phyloP scores from a whole-genome alignment of 768 basidiomycete species.

The Suillus weaverae region DNA sequence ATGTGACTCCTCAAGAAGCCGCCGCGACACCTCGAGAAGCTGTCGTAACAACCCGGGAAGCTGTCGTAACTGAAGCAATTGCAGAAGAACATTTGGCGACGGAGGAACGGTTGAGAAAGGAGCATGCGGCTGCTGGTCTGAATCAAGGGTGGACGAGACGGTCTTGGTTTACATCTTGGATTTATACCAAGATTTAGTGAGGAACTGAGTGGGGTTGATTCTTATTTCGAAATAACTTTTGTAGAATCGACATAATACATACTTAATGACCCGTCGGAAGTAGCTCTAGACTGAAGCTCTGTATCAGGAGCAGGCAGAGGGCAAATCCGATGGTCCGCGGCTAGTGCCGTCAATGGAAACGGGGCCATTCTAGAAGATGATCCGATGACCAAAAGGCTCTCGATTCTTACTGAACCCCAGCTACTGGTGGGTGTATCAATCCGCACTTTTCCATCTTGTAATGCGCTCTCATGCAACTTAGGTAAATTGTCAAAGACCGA shows the following conservation, averaged over 20 bases:
- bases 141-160: constrained; percentile 39
- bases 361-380: not conserved
- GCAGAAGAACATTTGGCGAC: constrained; percentile 67
- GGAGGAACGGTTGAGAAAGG: constrained; percentile 52
- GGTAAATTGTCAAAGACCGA: constrained; percentile 14
- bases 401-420: not conserved
- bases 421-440: not conserved
- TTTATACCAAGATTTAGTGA: constrained; percentile 44
- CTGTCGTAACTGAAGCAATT: constrained; percentile 66
- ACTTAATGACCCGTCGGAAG: not conserved
- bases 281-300: not conserved
- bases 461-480: not conserved
- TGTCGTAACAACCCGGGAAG: constrained; percentile 51
- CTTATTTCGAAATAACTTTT: not conserved
- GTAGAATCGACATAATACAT: not conserved
- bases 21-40: constrained; percentile 47
- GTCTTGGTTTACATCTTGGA: constrained; percentile 68
- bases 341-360: not conserved
- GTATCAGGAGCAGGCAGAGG: not conserved
- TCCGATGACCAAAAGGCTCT: not conserved
- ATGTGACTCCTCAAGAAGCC: constrained; percentile 37
- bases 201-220: not conserved
- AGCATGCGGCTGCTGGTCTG: constrained; percentile 51
- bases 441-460: not conserved
- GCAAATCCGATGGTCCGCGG: not conserved